Conservation (phyloP, 805 yeast species). For the Komagataella mondaviorum region DNA sequence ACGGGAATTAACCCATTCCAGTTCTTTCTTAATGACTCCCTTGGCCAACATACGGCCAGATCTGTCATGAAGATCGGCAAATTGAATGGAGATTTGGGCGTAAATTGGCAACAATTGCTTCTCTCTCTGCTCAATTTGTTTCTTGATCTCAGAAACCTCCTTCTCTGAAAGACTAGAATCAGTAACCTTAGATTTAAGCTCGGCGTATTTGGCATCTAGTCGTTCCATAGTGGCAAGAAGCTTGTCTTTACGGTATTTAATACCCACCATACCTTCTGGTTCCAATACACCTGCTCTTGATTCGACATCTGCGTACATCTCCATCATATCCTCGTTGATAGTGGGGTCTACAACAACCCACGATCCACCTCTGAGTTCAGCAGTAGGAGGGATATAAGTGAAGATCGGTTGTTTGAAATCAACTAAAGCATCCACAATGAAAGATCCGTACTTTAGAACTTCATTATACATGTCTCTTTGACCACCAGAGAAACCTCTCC, state of each 20-base stretch:
- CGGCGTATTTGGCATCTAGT: conserved; percentile 65
- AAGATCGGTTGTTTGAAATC: conserved; percentile 94
- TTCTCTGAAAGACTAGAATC: conserved; percentile 42
- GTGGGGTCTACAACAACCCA: conserved; percentile 99
- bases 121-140: conserved; percentile 68
- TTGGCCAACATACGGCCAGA: conserved; percentile 96
- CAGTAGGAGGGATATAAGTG: conserved; percentile 95
- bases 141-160: conserved; percentile 50
- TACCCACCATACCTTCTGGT: conserved; percentile 99
- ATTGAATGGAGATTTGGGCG: conserved; percentile 85
- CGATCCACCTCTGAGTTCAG: conserved; percentile 99
- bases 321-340: conserved; percentile 95
- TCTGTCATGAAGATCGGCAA: conserved; percentile 96
- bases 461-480: conserved; percentile 99
- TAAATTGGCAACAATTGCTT: conserved; percentile 72
- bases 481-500: conserved; percentile 99
- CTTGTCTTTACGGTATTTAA: conserved; percentile 92
- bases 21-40: conserved; percentile 75
- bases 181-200: conserved; percentile 46
- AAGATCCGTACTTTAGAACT: conserved; percentile 93
- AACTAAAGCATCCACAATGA: conserved; percentile 92
- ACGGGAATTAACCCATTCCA: conserved; percentile 81
- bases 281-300: conserved; percentile 97
- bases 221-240: conserved; percentile 84
- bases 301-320: conserved; percentile 95